Percentiles rank a stretch among this genome's conserved stretches.
These are phyloP conservation scores for Casuarina equisetifolia DNA, from an alignment of 306 rosid species.

Conservation along the genomic window DNA sequence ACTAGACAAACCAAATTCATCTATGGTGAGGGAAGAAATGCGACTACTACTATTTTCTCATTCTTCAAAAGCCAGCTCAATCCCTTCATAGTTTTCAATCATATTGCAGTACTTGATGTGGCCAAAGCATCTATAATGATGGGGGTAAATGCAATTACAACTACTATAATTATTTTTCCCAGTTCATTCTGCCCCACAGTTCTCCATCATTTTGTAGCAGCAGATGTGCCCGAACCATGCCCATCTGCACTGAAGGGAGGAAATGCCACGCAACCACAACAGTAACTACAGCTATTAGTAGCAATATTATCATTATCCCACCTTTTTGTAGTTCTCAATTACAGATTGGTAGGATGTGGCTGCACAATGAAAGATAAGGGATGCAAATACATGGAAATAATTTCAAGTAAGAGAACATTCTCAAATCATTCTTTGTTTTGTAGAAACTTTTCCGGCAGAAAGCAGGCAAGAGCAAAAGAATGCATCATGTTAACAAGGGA, in stretches of 20 bases:
- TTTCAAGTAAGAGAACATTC: not conserved
- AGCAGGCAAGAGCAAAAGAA: not conserved
- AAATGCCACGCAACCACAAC: not conserved
- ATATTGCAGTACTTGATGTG: not conserved
- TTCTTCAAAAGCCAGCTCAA: not conserved
- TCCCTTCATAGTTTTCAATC: not conserved
- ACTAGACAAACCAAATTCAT: not conserved
- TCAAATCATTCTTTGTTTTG: not conserved
- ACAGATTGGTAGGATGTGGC: not conserved
- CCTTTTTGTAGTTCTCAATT: not conserved
- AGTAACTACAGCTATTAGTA: not conserved
- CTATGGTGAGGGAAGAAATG: not conserved
- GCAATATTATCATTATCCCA: not conserved
- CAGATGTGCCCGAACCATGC: not conserved
- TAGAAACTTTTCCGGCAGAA: not conserved
- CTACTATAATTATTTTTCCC: not conserved
- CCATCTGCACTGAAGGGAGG: not conserved
- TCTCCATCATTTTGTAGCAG: not conserved
- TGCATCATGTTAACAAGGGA: slow-evolving; percentile 8
- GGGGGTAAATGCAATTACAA: not conserved
- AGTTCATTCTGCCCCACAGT: not conserved
- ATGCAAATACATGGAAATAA: not conserved
- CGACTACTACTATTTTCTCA: not conserved
- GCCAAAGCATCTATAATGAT: not conserved
- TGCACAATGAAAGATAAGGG: not conserved